A percentile compares a stretch with the other conserved stretches of the same genome.
phyloP scores from a whole-genome alignment of 2,329 filamentous ascomycete genomes.

The Penicillium verrucosum region DNA sequence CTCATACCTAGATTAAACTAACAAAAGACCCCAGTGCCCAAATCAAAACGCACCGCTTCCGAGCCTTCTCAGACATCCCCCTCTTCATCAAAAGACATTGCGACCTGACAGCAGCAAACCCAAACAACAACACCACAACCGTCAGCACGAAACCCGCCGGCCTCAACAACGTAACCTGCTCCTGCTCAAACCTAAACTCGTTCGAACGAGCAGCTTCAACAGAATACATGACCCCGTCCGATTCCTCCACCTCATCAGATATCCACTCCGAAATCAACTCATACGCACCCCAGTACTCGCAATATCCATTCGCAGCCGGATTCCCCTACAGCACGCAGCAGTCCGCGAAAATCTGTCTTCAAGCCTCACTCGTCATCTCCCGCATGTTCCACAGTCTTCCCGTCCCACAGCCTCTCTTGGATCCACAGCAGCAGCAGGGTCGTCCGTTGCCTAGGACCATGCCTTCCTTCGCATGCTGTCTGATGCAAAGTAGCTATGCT shows the following conservation, averaged over 20 bases:
- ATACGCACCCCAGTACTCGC: constrained; percentile 27
- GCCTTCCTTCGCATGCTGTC: constrained; percentile 48
- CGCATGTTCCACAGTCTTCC: constrained; percentile 42
- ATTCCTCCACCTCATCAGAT: constrained; percentile 33
- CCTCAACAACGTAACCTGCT: constrained; percentile 33
- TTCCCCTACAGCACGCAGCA: constrained; percentile 44
- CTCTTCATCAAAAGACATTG: constrained; percentile 47
- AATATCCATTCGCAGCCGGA: constrained; percentile 31
- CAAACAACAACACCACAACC: constrained; percentile 13
- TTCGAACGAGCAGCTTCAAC: constrained; percentile 29
- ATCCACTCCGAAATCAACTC: constrained; percentile 29
- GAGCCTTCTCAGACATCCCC: constrained; percentile 46
- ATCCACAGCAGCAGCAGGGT: constrained; percentile 14
- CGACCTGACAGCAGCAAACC: constrained; percentile 38
- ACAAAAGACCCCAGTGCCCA: constrained; percentile 35
- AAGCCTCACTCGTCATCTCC: constrained; percentile 41
- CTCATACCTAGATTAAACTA: neutral
- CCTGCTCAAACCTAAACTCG: constrained; percentile 30
- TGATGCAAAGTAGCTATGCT: constrained; percentile 48
- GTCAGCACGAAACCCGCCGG: constrained; percentile 16
- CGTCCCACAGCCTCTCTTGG: constrained; percentile 32
- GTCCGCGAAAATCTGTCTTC: constrained; percentile 43
- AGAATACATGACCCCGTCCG: constrained; percentile 35
- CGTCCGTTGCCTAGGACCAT: constrained; percentile 40
- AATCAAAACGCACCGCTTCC: constrained; percentile 47